Evolutionary conservation across 1,284 basidiomycete genomes (phyloP).

Genomic region (Ustanciosporium gigantosporum): DNA sequence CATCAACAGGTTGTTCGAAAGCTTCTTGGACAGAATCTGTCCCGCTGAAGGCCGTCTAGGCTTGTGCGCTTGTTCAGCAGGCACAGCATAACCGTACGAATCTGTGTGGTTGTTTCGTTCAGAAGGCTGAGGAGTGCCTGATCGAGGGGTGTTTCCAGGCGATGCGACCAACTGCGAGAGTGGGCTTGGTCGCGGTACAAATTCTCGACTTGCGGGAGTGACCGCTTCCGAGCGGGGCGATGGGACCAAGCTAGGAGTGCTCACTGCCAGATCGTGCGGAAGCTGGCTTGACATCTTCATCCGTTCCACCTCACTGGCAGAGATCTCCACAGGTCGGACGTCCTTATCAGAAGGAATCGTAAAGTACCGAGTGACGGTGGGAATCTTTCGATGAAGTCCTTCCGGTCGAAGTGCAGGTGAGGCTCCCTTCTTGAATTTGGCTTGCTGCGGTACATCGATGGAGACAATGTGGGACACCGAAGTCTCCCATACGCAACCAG

Average conservation of each 20-base stretch:
- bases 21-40: conserved; percentile 18
- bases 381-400: conserved; percentile 22
- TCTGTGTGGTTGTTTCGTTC: not conserved
- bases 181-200: conserved; percentile 20
- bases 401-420: conserved; percentile 13
- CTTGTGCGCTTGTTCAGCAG: not conserved
- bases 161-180: conserved; percentile 25
- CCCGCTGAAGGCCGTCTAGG: conserved; percentile 16
- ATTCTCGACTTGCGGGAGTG: conserved; percentile 2
- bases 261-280: not conserved
- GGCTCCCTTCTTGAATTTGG: conserved; percentile 28
- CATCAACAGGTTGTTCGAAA: conserved; percentile 17
- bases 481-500: conserved; percentile 45
- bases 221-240: not conserved
- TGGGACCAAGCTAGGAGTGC: not conserved
- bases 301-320: conserved; percentile 16
- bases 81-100: not conserved
- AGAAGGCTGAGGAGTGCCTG: not conserved
- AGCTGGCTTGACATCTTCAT: not conserved
- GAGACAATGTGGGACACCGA: conserved; percentile 32
- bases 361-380: conserved; percentile 29
- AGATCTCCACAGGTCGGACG: conserved; percentile 29
- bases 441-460: conserved; percentile 31
- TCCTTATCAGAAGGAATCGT: conserved; percentile 36
- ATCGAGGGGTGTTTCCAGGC: no score